These are phyloP conservation scores for Aspergillus kassunensis DNA, from an alignment of 495 filamentous ascomycete species.

Conservation along the genomic window DNA sequence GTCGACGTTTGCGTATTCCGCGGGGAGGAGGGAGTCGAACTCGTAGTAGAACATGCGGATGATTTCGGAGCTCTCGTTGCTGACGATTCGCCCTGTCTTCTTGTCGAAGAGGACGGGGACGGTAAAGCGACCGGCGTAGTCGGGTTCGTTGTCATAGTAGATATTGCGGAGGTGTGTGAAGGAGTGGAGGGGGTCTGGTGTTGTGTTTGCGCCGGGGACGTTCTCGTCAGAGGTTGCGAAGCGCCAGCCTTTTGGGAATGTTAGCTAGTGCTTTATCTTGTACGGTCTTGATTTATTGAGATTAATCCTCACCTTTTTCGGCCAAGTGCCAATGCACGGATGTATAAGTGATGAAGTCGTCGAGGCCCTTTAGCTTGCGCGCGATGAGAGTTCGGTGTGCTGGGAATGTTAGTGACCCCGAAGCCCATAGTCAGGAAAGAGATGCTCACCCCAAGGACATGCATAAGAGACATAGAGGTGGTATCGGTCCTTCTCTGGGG, in stretches of 20 bases:
- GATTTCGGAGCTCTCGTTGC: conserved; percentile 56
- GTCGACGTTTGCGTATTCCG: conserved; percentile 54
- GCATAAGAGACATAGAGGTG: conserved; percentile 73
- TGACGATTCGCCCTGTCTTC: conserved; percentile 53
- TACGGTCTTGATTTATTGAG: not conserved
- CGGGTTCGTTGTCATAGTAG: conserved; percentile 57
- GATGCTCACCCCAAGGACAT: conserved; percentile 61
- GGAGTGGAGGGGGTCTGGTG: conserved; percentile 49
- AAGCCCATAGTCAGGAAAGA: too few species aligned
- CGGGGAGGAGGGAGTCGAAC: conserved; percentile 67
- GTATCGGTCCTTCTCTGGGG: conserved; percentile 63
- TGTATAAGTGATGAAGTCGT: conserved; percentile 61
- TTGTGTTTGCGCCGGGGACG: conserved; percentile 53
- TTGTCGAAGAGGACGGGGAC: conserved; percentile 63
- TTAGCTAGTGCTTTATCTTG: not conserved
- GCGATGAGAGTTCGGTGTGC: conserved; percentile 65
- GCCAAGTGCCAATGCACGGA: conserved; percentile 66
- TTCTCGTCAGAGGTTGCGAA: conserved; percentile 65
- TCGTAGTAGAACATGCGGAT: conserved; percentile 69
- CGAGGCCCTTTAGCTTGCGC: conserved; percentile 62
- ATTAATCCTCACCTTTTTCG: conserved; percentile 46
- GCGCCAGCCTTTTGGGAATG: conserved; percentile 61
- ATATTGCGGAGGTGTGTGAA: conserved; percentile 57
- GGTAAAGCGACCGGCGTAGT: conserved; percentile 58
- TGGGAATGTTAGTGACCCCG: conserved; percentile 17